Conservation (phyloP, 345 rosid genomes). For the Clausena lansium region DNA sequence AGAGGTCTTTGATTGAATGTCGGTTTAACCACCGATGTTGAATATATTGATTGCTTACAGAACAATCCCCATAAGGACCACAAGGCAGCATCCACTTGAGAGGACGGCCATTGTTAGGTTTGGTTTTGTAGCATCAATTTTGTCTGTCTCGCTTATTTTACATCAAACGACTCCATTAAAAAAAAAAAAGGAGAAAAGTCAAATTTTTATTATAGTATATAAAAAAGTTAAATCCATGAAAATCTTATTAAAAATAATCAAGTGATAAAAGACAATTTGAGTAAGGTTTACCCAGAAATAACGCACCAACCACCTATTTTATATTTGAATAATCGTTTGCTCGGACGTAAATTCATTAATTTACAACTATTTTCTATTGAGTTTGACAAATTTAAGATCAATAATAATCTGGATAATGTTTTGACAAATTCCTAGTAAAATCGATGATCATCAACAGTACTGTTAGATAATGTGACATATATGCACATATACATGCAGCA, state of each 20-base stretch:
- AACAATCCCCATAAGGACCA: background rate
- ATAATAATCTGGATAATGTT: too few species aligned
- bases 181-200: background rate
- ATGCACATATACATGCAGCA: too few species aligned
- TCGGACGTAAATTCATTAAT: too few species aligned
- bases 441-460: too few species aligned
- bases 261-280: background rate
- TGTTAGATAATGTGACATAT: too few species aligned
- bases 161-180: background rate
- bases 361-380: too few species aligned
- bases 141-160: background rate
- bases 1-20: background rate
- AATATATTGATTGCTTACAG: background rate
- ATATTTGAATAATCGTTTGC: too few species aligned
- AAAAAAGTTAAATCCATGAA: background rate
- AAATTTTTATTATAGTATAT: background rate
- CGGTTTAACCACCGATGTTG: background rate
- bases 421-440: too few species aligned
- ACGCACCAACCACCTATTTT: background rate
- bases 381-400: too few species aligned
- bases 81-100: background rate
- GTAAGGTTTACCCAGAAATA: background rate
- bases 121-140: slow-evolving; percentile 4
- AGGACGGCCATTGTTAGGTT: background rate
- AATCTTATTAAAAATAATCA: background rate